These are phyloP conservation scores for Fusarium beomiforme DNA, from an alignment of 2,329 filamentous ascomycete genomes.

Conservation along the genomic window DNA sequence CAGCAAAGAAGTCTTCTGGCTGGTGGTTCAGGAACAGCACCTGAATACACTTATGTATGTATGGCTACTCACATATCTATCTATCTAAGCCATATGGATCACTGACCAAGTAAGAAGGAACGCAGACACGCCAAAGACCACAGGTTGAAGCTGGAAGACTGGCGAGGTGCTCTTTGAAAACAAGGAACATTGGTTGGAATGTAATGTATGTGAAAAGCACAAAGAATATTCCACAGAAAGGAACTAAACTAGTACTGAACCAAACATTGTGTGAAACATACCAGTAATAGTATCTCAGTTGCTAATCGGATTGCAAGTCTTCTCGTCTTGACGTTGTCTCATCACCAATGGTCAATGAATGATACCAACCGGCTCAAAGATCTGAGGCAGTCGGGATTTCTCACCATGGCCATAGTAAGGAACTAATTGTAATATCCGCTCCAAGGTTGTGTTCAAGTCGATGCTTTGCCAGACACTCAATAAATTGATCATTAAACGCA, in stretches of 20 bases:
- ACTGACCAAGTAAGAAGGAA: not conserved
- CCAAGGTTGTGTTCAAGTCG: not conserved
- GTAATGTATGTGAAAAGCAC: not conserved
- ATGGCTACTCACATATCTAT: not conserved
- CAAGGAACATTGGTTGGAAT: slow-evolving; percentile 1
- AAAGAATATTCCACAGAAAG: not conserved
- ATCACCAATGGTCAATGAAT: not conserved
- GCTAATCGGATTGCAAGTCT: not conserved
- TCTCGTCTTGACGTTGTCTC: not conserved
- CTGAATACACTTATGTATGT: not conserved
- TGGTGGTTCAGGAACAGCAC: slow-evolving; percentile 34
- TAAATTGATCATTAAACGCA: not conserved
- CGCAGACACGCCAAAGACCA: not conserved
- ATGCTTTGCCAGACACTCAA: not conserved
- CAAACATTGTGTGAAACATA: not conserved
- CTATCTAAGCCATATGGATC: not conserved
- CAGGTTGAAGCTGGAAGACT: not conserved
- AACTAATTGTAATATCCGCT: not conserved
- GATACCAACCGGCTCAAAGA: no score
- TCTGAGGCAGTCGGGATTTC: no score
- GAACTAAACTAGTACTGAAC: not conserved
- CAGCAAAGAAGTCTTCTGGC: slow-evolving; percentile 14
- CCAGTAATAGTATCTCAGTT: not conserved
- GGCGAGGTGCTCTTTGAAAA: not conserved
- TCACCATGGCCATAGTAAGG: not conserved